Percentiles rank a stretch among this genome's conserved stretches.
These are phyloP conservation scores for Moesziomyces parantarcticus DNA, from an alignment of 1,284 basidiomycete genomes.

Conservation along the genomic window DNA sequence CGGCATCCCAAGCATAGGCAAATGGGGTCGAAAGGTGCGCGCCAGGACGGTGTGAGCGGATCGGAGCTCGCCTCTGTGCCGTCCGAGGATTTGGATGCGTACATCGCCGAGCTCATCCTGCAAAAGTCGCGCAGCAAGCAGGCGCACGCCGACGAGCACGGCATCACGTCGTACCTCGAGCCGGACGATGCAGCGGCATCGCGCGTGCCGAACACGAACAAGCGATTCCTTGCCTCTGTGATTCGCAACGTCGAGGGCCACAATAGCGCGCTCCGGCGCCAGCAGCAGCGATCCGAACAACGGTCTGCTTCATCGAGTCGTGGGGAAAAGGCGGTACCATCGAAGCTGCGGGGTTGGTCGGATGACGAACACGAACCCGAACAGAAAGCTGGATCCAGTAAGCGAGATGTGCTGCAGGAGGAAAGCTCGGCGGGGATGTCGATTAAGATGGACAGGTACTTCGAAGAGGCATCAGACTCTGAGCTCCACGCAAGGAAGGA, in stretches of 20 bases:
- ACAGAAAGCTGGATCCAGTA: background rate
- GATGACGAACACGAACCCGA: constrained; percentile 8
- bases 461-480: constrained; percentile 31
- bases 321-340: background rate
- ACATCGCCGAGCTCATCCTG: constrained; percentile 44
- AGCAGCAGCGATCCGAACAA: constrained; percentile 18
- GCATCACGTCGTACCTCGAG: constrained; percentile 8
- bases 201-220: constrained; percentile 48
- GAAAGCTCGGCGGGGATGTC: background rate
- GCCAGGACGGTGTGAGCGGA: no score
- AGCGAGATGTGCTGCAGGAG: background rate
- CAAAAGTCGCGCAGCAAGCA: constrained; percentile 17
- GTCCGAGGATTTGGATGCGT: constrained; percentile 38
- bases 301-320: background rate
- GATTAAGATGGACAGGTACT: constrained; percentile 64
- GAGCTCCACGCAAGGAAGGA: constrained; percentile 2
- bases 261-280: constrained; percentile 40
- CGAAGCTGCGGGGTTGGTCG: constrained; percentile 17
- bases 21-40: background rate
- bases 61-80: constrained; percentile 13
- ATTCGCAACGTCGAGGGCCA: constrained; percentile 56
- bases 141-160: background rate
- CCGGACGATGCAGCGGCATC: background rate
- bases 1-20: background rate
- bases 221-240: constrained; percentile 50